phyloP scores from a whole-genome alignment of 1,139 yeast species.

The Yamadazyma diospyri region DNA sequence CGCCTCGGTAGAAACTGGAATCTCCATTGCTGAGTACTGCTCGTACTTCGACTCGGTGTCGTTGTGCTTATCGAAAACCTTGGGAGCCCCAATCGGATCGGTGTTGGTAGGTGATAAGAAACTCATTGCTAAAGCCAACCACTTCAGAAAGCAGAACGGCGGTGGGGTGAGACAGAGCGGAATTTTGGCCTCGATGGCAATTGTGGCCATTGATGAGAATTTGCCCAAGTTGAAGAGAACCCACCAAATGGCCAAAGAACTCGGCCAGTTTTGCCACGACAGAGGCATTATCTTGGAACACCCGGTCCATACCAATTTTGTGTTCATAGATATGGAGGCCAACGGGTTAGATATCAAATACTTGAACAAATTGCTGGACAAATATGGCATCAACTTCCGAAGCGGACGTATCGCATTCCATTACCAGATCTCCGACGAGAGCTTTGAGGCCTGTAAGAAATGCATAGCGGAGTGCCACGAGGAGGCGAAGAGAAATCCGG shows the following conservation, averaged over 20 bases:
- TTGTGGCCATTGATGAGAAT: constrained; percentile 72
- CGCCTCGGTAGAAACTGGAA: constrained; percentile 73
- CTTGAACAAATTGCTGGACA: constrained; percentile 51
- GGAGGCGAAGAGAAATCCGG: constrained; percentile 31
- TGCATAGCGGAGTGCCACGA: constrained; percentile 59
- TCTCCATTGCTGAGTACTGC: constrained; percentile 70
- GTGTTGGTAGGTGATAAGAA: constrained; percentile 67
- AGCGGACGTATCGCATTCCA: constrained; percentile 84
- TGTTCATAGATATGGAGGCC: constrained; percentile 64
- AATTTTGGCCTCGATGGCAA: constrained; percentile 77
- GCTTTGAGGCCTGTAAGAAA: constrained; percentile 61
- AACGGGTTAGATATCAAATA: constrained; percentile 58
- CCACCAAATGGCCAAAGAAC: constrained; percentile 64
- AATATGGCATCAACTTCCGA: constrained; percentile 62
- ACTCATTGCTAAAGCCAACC: constrained; percentile 71
- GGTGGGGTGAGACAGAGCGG: constrained; percentile 96
- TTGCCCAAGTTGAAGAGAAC: constrained; percentile 58
- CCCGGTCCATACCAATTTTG: constrained; percentile 86
- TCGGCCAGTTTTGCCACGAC: constrained; percentile 59
- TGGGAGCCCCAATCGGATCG: constrained; percentile 95
- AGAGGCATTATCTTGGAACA: constrained; percentile 51
- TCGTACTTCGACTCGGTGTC: constrained; percentile 83
- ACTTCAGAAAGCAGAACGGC: constrained; percentile 90
- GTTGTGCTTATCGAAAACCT: constrained; percentile 81
- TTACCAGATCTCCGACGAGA: constrained; percentile 66